A percentile compares a stretch with the other conserved stretches of the same genome.
Conservation (phyloP, 1,284 basidiomycete genomes). For the Sporisorium graminicola region DNA sequence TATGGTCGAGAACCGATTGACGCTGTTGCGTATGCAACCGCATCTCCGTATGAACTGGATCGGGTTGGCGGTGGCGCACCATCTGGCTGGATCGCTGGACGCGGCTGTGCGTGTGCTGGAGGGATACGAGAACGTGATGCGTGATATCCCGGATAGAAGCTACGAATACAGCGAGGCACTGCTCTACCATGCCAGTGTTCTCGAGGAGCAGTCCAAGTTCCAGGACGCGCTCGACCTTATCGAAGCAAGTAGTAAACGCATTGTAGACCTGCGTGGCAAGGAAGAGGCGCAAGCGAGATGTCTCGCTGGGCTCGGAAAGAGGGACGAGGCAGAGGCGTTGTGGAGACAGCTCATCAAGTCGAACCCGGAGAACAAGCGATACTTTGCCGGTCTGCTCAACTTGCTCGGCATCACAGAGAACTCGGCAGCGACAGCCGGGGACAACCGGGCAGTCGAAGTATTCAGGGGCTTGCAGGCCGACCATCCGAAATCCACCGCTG, state of each 20-base stretch:
- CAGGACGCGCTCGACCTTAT: slow-evolving; percentile 70
- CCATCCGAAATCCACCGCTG: slow-evolving; percentile 58
- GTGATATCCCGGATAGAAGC: slow-evolving; percentile 56
- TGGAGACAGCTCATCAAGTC: slow-evolving; percentile 85
- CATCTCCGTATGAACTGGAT: slow-evolving; percentile 90
- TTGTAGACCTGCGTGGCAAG: slow-evolving; percentile 69
- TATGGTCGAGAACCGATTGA: slow-evolving; percentile 85
- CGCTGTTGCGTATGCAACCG: slow-evolving; percentile 84
- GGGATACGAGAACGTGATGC: slow-evolving; percentile 71
- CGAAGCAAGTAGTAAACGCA: slow-evolving; percentile 20
- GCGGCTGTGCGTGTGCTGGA: slow-evolving; percentile 83
- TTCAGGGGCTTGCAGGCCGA: slow-evolving; percentile 44
- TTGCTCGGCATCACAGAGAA: slow-evolving; percentile 77
- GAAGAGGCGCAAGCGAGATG: slow-evolving; percentile 43
- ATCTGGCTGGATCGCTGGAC: slow-evolving; percentile 81
- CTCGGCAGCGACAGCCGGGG: slow-evolving; percentile 1
- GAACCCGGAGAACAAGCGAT: slow-evolving; percentile 86
- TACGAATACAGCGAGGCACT: slow-evolving; percentile 85
- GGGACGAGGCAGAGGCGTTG: slow-evolving; percentile 80
- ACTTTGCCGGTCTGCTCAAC: slow-evolving; percentile 81
- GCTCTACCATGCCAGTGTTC: slow-evolving; percentile 83
- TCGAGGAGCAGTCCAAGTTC: slow-evolving; percentile 79
- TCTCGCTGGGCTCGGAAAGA: slow-evolving; percentile 76
- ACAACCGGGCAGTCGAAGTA: slow-evolving; percentile 33
- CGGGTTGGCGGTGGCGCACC: slow-evolving; percentile 87